phyloP scores from a whole-genome alignment of 2,329 filamentous ascomycete genomes.

The Nigrograna mackinnonii region DNA sequence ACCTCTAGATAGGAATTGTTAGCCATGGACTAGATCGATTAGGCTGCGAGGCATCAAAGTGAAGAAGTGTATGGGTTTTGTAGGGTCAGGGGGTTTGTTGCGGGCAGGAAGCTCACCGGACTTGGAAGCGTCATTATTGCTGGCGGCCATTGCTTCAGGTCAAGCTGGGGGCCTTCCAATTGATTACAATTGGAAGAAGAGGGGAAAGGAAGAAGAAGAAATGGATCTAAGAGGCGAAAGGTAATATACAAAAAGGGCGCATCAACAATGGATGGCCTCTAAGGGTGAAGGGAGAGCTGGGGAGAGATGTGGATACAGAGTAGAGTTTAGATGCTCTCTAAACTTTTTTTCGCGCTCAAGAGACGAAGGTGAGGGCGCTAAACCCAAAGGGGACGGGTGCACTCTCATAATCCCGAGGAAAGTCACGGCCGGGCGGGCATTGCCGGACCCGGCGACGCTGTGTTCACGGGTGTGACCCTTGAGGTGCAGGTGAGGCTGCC shows the following conservation, averaged over 20 bases:
- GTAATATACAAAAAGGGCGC: slow-evolving; percentile 33
- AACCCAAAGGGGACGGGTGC: neutral
- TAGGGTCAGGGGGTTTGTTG: slow-evolving; percentile 11
- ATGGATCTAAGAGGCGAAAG: slow-evolving; percentile 12
- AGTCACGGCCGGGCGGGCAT: too few relatives aligned
- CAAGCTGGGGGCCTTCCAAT: slow-evolving; percentile 8
- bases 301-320: neutral
- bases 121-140: slow-evolving; percentile 41
- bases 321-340: slow-evolving; percentile 1
- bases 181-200: slow-evolving; percentile 18
- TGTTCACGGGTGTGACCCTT: too few relatives aligned
- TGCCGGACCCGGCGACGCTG: too few relatives aligned
- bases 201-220: slow-evolving; percentile 27
- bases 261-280: too few relatives aligned
- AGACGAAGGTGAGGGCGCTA: neutral
- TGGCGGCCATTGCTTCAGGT: slow-evolving; percentile 31
- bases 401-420: too few relatives aligned
- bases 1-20: slow-evolving; percentile 26
- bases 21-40: slow-evolving; percentile 19
- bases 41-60: neutral
- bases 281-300: neutral
- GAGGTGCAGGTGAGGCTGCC: too few relatives aligned
- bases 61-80: neutral
- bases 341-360: neutral
- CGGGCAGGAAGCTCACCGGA: slow-evolving; percentile 31